A percentile compares a stretch with the other conserved stretches of the same genome.
phyloP scores from a whole-genome alignment of 2,329 filamentous ascomycete genomes.

The Dothiorella sarmentorum region DNA sequence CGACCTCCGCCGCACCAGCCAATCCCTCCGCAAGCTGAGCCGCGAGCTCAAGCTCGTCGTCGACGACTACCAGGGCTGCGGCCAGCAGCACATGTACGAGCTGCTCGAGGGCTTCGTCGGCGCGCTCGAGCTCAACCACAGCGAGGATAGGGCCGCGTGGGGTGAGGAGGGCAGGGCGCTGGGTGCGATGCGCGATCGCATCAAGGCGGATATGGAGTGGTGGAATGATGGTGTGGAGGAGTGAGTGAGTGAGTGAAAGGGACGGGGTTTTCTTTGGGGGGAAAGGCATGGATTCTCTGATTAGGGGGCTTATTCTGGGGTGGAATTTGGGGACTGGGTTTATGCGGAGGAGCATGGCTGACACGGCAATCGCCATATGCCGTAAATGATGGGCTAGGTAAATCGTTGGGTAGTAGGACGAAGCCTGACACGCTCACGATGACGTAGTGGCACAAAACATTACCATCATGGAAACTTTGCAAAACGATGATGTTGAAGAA shows the following conservation, averaged over 20 bases:
- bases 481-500: no score
- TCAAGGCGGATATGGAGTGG: constrained; percentile 6
- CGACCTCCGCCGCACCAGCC: neutral
- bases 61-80: neutral
- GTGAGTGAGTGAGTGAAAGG: neutral
- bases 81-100: neutral
- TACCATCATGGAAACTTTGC: no score
- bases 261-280: neutral
- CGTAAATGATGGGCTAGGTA: no score
- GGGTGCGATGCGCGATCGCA: neutral
- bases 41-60: neutral
- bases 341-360: no score
- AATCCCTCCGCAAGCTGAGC: neutral
- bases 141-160: neutral
- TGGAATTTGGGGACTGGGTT: no score
- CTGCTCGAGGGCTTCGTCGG: neutral
- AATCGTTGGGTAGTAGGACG: no score
- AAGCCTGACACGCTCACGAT: no score
- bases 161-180: neutral
- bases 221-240: neutral
- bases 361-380: no score
- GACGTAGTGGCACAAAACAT: no score
- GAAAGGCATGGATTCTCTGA: neutral
- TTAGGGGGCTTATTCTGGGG: neutral
- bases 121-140: neutral